phyloP scores from a whole-genome alignment of 2,329 filamentous ascomycete species.

The Exophiala xenobiotica region DNA sequence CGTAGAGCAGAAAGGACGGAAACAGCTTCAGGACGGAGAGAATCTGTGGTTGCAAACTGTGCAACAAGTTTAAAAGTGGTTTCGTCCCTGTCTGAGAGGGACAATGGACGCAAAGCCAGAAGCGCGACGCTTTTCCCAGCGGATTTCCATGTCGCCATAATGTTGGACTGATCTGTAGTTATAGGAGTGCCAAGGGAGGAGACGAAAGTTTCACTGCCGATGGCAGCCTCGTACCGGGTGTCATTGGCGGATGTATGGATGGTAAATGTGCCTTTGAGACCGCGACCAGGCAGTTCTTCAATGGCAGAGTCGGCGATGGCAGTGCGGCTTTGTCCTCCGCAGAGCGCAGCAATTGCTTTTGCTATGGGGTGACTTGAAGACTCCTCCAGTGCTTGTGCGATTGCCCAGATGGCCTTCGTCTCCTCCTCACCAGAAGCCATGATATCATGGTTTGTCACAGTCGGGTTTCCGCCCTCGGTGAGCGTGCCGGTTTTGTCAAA shows the following conservation, averaged over 20 bases:
- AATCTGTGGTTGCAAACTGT: conserved; percentile 69
- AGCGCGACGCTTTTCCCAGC: conserved; percentile 6
- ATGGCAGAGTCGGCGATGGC: conserved; percentile 64
- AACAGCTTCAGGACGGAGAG: conserved; percentile 70
- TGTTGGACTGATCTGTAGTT: conserved; percentile 3
- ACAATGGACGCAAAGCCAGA: background rate
- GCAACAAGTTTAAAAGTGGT: conserved; percentile 2
- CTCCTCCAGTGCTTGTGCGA: conserved; percentile 62
- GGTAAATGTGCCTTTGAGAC: conserved; percentile 77
- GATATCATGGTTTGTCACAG: conserved; percentile 8
- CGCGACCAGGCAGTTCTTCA: conserved; percentile 84
- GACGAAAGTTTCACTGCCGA: conserved; percentile 79
- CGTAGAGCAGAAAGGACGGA: conserved; percentile 64
- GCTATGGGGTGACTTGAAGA: conserved; percentile 93
- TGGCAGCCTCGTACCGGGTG: conserved; percentile 70
- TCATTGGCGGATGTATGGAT: conserved; percentile 61
- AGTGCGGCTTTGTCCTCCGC: conserved; percentile 71
- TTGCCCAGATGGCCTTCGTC: conserved; percentile 1
- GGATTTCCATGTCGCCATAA: conserved; percentile 5
- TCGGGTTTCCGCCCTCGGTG: conserved; percentile 73
- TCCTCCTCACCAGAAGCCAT: conserved; percentile 7
- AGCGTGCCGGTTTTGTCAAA: conserved; percentile 96
- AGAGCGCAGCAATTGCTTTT: conserved; percentile 74
- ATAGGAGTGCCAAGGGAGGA: conserved; percentile 61
- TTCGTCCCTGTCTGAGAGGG: background rate